Evolutionary conservation across 352 stramenopile species (phyloP).

Genomic region (Globisporangium viniferum): DNA sequence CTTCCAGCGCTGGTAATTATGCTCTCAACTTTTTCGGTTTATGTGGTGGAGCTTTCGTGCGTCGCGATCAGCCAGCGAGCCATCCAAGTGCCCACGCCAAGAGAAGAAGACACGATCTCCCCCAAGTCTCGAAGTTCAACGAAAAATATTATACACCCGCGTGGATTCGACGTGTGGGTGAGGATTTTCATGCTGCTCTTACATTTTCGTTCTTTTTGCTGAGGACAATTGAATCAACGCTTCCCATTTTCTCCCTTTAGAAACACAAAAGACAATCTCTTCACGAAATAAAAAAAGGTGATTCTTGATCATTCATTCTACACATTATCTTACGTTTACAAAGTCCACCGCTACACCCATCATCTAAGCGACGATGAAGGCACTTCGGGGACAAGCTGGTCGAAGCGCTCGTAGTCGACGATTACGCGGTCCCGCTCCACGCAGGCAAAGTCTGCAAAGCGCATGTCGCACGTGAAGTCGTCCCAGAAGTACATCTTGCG

Average conservation of each 20-base stretch:
- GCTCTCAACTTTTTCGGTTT: not conserved
- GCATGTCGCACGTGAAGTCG: conserved; percentile 79
- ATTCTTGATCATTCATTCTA: not conserved
- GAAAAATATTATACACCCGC: not conserved
- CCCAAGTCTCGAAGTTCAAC: not conserved
- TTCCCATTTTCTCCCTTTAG: not conserved
- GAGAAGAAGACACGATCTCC: not conserved
- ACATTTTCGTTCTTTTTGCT: not conserved
- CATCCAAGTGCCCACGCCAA: not conserved
- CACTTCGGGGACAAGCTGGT: conserved; percentile 40
- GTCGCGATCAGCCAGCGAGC: not conserved
- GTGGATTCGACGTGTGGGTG: not conserved
- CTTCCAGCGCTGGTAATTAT: conserved; percentile 46
- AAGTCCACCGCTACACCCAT: not conserved
- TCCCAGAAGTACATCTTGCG: conserved; percentile 89
- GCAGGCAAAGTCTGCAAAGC: conserved; percentile 75
- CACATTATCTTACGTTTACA: no score
- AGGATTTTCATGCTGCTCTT: not conserved
- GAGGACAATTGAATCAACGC: not conserved
- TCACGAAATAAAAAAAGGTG: not conserved
- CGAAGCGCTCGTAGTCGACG: conserved; percentile 72
- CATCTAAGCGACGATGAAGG: not conserved
- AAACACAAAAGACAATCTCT: not conserved
- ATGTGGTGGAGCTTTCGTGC: not conserved
- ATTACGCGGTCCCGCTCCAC: conserved; percentile 61